Percentiles rank a stretch among this genome's conserved stretches.
Evolutionary conservation across 768 basidiomycete species (phyloP).

Genomic region (Trametopsis cervina): DNA sequence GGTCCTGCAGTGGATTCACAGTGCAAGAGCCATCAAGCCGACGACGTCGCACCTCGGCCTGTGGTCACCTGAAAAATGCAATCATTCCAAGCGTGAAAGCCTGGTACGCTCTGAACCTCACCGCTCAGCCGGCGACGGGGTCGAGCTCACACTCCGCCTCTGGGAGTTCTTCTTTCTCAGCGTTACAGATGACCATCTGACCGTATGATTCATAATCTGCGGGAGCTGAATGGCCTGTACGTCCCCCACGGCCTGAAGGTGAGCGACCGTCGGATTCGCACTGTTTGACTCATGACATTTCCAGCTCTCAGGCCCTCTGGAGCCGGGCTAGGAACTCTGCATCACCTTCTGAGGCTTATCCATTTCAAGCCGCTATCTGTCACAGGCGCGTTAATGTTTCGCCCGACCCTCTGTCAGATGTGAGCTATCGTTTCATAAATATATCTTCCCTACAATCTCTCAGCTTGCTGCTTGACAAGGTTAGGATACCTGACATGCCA

Average conservation of each 20-base stretch:
- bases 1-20: too few species aligned
- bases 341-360: neutral
- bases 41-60: too few species aligned
- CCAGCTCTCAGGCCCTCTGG: neutral
- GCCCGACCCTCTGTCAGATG: neutral
- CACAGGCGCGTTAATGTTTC: neutral
- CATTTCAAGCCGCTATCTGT: neutral
- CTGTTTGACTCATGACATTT: neutral
- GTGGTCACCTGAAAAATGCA: too few species aligned
- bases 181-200: neutral
- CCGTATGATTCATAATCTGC: neutral
- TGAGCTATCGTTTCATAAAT: neutral
- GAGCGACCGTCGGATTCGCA: neutral
- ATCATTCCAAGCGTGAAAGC: too few species aligned
- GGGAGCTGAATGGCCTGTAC: neutral
- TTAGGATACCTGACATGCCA: neutral
- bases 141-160: too few species aligned
- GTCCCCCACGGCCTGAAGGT: neutral
- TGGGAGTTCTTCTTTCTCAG: neutral
- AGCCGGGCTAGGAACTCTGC: neutral
- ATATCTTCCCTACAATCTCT: neutral
- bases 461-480: neutral
- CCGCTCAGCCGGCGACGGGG: too few species aligned
- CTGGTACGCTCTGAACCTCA: too few species aligned
- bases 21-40: too few species aligned